These are phyloP conservation scores for Tuber umbilicatum DNA, from an alignment of 495 filamentous ascomycete species.

Conservation along the genomic window DNA sequence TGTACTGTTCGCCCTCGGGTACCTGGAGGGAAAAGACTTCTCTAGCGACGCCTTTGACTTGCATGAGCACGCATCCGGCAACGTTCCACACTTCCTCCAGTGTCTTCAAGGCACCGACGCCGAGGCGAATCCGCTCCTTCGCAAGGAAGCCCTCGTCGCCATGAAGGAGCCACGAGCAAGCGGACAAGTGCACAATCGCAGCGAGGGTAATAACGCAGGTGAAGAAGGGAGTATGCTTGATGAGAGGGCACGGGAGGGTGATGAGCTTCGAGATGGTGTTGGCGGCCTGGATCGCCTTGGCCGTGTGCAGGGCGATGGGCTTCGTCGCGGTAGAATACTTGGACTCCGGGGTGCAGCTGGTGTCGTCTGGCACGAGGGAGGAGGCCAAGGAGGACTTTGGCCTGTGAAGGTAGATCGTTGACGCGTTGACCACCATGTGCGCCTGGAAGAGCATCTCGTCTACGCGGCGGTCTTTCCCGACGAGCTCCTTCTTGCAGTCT, in stretches of 20 bases:
- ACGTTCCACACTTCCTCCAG: constrained; percentile 71
- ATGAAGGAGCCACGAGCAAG: constrained; percentile 55
- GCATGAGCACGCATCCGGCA: constrained; percentile 62
- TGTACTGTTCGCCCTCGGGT: constrained; percentile 18
- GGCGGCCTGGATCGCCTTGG: constrained; percentile 71
- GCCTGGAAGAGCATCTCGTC: constrained; percentile 93
- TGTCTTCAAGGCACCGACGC: constrained; percentile 72
- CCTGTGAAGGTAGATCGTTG: constrained; percentile 68
- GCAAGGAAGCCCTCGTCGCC: constrained; percentile 63
- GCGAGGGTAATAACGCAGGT: constrained; percentile 72
- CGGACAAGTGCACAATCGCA: constrained; percentile 56
- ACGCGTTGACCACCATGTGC: constrained; percentile 70
- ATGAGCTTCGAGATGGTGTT: constrained; percentile 71
- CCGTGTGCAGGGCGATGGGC: constrained; percentile 61
- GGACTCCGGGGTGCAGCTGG: constrained; percentile 52
- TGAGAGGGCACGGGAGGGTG: constrained; percentile 64
- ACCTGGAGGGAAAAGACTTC: constrained; percentile 54
- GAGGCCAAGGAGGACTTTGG: constrained; percentile 58
- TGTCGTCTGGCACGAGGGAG: constrained; percentile 51
- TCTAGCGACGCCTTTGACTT: constrained; percentile 66
- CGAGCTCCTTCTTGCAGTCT: constrained; percentile 61
- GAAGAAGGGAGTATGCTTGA: constrained; percentile 81
- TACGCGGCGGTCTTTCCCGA: constrained; percentile 60
- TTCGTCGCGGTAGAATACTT: constrained; percentile 51
- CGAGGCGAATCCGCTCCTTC: constrained; percentile 70